Evolutionary conservation across 2,329 filamentous ascomycete species (phyloP), one percentile per base, ranked within the genome.

Genomic region (Fusarium albidum): DNA sequence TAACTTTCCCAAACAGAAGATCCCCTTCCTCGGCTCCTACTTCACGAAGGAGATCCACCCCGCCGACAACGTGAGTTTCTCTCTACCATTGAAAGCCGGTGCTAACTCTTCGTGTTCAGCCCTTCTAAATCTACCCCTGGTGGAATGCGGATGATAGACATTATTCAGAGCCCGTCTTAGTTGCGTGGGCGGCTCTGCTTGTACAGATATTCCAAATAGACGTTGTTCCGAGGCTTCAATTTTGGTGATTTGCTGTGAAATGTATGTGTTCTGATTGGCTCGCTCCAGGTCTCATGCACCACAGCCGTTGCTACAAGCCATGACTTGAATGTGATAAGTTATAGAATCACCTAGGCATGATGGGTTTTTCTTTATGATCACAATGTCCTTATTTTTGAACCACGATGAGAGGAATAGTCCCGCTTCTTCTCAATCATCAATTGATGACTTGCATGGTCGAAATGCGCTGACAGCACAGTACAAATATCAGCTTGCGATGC

Each of bases 51-150:
- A 84, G 68, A 65, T 83, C 63, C 79, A 82, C 64, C 76, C 84
- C 54, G 82, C 84, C 55, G 85, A 88, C 75, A 87, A 86, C 75
- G 84, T 87, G 66, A 77, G 83, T 79, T 10, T 74, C 9, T 6
- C 12, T 26, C 21, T 2, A 21, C 11, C 8, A 21, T 13, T 28
- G 11, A 15, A 9, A 21, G 11, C 9, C 3, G 1, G 17, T 43
- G 38, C 68, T 75, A 60, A 75, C 50, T 13, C 3, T 28, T 13
- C n/a, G 7, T 6, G 26, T 11, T 10, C 25, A 76, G 75, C 74
- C 75, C 45, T 78, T 78, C 68, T 78, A 76, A 77, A 68, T 59
- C 43, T 50, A 44, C 32, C 21, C 21, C 21, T 63, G 66, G 60
- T 64, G 61, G 63, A 61, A 42, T 43, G 39, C 29, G 49, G 52